Conservation (phyloP, 2,329 filamentous ascomycete genomes). For the Neofusicoccum cordaticola region DNA sequence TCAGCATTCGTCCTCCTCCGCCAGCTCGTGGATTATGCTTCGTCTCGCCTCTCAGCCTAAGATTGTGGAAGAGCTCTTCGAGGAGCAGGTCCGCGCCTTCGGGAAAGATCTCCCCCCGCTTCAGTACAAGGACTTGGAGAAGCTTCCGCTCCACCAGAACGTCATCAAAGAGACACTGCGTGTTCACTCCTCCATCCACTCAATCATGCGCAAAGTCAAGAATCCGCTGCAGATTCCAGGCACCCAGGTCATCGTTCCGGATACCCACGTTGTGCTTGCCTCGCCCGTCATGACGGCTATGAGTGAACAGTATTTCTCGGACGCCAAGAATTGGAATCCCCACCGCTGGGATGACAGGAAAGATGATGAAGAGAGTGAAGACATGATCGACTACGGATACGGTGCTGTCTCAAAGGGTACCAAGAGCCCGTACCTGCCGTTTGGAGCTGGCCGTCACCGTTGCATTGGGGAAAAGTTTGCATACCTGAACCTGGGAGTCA, state of each 20-base stretch:
- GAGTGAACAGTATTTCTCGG: slow-evolving; percentile 69
- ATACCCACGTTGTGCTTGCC: slow-evolving; percentile 71
- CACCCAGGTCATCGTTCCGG: slow-evolving; percentile 74
- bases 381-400: slow-evolving; percentile 83
- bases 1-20: slow-evolving; percentile 78
- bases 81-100: slow-evolving; percentile 70
- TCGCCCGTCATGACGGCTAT: slow-evolving; percentile 73
- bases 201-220: slow-evolving; percentile 83
- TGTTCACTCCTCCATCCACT: slow-evolving; percentile 83
- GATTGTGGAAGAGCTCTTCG: slow-evolving; percentile 71
- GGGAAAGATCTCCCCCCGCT: slow-evolving; percentile 63
- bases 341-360: slow-evolving; percentile 74
- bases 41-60: slow-evolving; percentile 70
- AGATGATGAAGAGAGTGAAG: slow-evolving; percentile 56
- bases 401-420: slow-evolving; percentile 83
- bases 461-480: slow-evolving; percentile 94
- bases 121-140: slow-evolving; percentile 69
- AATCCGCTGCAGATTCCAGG: slow-evolving; percentile 74
- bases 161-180: slow-evolving; percentile 85
- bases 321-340: slow-evolving; percentile 76
- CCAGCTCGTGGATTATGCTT: slow-evolving; percentile 75
- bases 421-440: slow-evolving; percentile 81
- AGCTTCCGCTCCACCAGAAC: slow-evolving; percentile 72
- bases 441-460: slow-evolving; percentile 81
- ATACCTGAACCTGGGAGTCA: slow-evolving; percentile 80